Evolutionary conservation across 2,329 filamentous ascomycete genomes (phyloP), one percentile per base, ranked within the genome.

Genomic region (Esteya vermicola): DNA sequence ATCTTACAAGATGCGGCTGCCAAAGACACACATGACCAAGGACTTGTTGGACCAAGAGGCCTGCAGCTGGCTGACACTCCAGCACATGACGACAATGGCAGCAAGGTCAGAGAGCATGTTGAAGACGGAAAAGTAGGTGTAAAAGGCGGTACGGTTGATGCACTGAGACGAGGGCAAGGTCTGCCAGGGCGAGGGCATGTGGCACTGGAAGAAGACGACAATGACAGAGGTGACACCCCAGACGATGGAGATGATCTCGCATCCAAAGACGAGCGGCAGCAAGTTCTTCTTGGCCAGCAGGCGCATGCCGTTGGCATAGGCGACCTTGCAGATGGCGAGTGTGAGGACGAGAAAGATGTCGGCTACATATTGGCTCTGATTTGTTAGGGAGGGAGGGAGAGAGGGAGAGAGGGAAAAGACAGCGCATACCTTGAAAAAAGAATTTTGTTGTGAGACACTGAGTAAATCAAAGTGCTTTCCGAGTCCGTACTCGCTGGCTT

Each of bases 201-300:
- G 22, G 34, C 39, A 41, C n/a, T 41, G 39, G 30, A 41, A 41
- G 19, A 26, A n/a, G 18, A 37, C 23, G 13, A 37, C 39, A 8
- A 41, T 4, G 22, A 41, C 21, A 4, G 34, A 21, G 8, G 16
- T 13, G 2, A 41, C 4, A 2, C 34, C 34, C 39, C 39, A 41
- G 39, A 33, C 12, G 14, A 27, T 34, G 6, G 12, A n/a, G 10
- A 14, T 16, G 4, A 19, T 16, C 16, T 41, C 39, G 4, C 14
- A 16, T 5, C 9, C 28, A 2, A 33, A 18, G 14, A 41, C 39
- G 20, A 40, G 8, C 12, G 23, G 25, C 4, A n/a, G 2, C 21
- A 32, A 18, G 12, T 21, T 31, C 8, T 31, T 14, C 10, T 12
- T 23, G 7, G 33, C 16, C 19, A 40, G 7, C 4, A 40, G 13